These are phyloP conservation scores for Eudorina sp. DNA, from an alignment of 139 green algal species.

Conservation along the genomic window DNA sequence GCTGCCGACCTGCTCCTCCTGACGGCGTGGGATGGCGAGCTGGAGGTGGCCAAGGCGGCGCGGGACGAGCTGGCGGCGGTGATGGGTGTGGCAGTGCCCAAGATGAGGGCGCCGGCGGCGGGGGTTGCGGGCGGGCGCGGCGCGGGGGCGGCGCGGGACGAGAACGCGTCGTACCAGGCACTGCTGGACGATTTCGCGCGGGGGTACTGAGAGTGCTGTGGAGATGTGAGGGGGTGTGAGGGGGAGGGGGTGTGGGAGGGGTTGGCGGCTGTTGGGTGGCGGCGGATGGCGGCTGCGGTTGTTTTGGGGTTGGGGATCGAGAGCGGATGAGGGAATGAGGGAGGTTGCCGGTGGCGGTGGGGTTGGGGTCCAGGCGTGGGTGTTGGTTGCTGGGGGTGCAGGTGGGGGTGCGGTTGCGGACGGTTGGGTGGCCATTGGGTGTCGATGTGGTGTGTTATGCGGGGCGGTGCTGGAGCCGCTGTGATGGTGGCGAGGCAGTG, in stretches of 20 bases:
- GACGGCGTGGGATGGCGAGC: slow-evolving; percentile 75
- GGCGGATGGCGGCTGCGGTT: too few species aligned
- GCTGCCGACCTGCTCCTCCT: slow-evolving; percentile 68
- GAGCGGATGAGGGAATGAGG: too few species aligned
- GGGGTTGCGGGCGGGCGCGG: not conserved
- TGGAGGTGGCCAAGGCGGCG: slow-evolving; percentile 65
- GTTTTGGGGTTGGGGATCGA: too few species aligned
- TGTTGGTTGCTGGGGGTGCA: too few species aligned
- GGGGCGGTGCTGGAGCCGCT: too few species aligned
- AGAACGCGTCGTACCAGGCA: slow-evolving; percentile 77
- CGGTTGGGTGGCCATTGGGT: too few species aligned
- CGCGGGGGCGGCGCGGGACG: slow-evolving; percentile 51
- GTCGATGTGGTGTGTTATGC: too few species aligned
- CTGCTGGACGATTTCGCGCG: slow-evolving; percentile 74
- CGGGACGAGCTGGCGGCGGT: slow-evolving; percentile 57
- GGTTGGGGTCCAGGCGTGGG: too few species aligned
- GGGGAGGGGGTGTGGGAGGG: not conserved
- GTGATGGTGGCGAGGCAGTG: too few species aligned
- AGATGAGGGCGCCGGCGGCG: slow-evolving; percentile 48
- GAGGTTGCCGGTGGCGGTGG: too few species aligned
- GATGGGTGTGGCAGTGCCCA: slow-evolving; percentile 58
- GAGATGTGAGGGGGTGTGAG: not conserved
- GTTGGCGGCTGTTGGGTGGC: too few species aligned
- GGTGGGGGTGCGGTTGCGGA: too few species aligned
- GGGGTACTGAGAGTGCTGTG: slow-evolving; percentile 21